Base-by-base conservation (phyloP, 208 protist genomes). In the Trypanosomatidae sp. region DNA sequence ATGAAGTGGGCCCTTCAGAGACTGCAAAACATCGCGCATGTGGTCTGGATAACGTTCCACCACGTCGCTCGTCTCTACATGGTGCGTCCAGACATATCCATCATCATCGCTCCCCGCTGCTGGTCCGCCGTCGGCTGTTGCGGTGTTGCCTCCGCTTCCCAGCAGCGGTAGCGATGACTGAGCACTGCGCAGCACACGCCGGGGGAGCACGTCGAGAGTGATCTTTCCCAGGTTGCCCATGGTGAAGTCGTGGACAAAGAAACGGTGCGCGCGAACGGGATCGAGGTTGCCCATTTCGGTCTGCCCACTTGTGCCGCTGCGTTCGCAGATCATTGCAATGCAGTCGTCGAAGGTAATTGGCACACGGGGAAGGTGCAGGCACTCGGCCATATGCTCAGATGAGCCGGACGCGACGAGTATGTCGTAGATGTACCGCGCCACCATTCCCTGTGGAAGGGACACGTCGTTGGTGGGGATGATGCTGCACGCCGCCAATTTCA, bases 341-440 rank as follows among this genome's bases (percentile, higher is more conserved):
- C 91, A 95, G 80, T 97, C 93, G 68, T 97, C 91, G 74, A 94
- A 97, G 80, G 84, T 94, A 59, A 95, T 88, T 0, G 93, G 93
- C n/a, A 88, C 79, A 12, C 93, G 80, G 28, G 93, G 81, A 3
- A 97, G 78, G 36, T 91, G 87, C 58, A 97, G 80, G 62, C 93
- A 97, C 76, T 95, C 88, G 2, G 91, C 89, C 79, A 97, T 82
- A 73, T 97, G 93, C 71, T 93, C 86, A 33, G 81, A 49, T 17
- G 78, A 76, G 56, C 91, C 87, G 33, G 89, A 79, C 28, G 86
- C 82, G 25, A 67, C 74, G 7, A 96, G 74, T n/a, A 95, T 79
- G 71, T 95, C 91, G 69, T 93, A 97, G 46, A 97, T 82, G 73
- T 92, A 95, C 28, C 91, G 84, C 28, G 93, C 86, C 41, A 97